A percentile compares a stretch with the other conserved stretches of the same genome.
Conservation (phyloP, 2,329 filamentous ascomycete genomes). For the Diaporthe caulivora region DNA sequence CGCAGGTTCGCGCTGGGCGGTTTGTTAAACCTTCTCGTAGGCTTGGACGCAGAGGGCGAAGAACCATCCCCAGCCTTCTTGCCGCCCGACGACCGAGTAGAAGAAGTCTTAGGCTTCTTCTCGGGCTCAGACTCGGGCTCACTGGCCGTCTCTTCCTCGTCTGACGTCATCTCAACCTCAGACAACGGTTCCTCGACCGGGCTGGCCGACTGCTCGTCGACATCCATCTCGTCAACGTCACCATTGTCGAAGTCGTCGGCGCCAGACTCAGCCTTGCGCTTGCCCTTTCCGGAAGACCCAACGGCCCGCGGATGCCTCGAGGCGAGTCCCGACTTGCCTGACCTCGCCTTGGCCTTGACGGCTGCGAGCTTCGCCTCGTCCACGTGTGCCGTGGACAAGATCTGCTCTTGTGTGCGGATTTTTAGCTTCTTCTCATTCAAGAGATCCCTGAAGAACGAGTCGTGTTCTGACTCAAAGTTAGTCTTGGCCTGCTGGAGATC, state of each 20-base stretch:
- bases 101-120: neutral
- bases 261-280: constrained; percentile 35
- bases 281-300: constrained; percentile 33
- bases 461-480: constrained; percentile 73
- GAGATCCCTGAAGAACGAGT: constrained; percentile 77
- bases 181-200: neutral
- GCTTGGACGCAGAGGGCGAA: constrained; percentile 16
- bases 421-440: constrained; percentile 86
- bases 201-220: constrained; percentile 15
- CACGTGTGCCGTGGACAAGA: constrained; percentile 62
- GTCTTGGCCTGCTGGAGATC: constrained; percentile 76
- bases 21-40: constrained; percentile 7
- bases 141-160: constrained; percentile 36
- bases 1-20: constrained; percentile 27
- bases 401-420: constrained; percentile 78
- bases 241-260: constrained; percentile 9
- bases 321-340: neutral
- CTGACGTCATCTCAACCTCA: constrained; percentile 32
- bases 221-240: constrained; percentile 32
- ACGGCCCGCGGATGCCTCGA: neutral
- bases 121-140: constrained; percentile 24
- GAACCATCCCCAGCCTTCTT: constrained; percentile 22
- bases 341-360: neutral
- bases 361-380: constrained; percentile 31
- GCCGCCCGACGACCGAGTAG: constrained; percentile 1